Evolutionary conservation across 2,329 filamentous ascomycete genomes (phyloP), one percentile per base, ranked within the genome.

Genomic region (Aspergillus novoparasiticus): DNA sequence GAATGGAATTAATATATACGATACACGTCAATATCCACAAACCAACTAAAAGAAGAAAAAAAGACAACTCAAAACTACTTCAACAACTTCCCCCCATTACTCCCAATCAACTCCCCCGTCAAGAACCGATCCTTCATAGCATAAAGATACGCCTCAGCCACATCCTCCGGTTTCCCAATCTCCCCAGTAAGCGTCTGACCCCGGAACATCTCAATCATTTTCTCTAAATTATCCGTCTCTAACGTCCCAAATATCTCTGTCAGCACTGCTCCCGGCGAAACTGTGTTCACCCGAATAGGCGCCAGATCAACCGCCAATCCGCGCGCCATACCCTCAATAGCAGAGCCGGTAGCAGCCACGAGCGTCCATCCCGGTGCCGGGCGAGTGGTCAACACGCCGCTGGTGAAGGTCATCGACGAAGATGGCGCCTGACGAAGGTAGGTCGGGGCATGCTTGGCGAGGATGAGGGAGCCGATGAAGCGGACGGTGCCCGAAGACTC

Each of bases 111-210:
- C 12, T 63, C 67, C 1, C 80, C 81, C 1, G 75, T 80, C 11
- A 75, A 72, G 68, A 77, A 80, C 41, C 67, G 58, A 71, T 82
- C 80, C 65, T 75, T 77, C 80, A 83, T 82, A 11, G 77, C 53
- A 67, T 77, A 81, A 4, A 78, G 67, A 75, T 82, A 82, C 23
- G 76, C 75, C 72, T 83, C 80, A 1, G 80, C 80, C 59, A 78
- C 68, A 69, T 83, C 80, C 46, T 74, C 72, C 1, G 73, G 71
- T 14, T 41, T 63, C 1, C 72, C 76, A 43, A 77, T 56, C 55
- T 51, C 68, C 10, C 70, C 71, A 16, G 67, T 67, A 55, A 79
- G 60, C 3, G 68, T 60, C 21, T 23, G 19, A n/a, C 51, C 36
- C 32, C 34, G 45, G 45, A 75, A 67, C 9, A 34, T 61, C 30